These are phyloP conservation scores for Linum trigynum DNA, from an alignment of 345 rosid genomes.

Conservation along the genomic window DNA sequence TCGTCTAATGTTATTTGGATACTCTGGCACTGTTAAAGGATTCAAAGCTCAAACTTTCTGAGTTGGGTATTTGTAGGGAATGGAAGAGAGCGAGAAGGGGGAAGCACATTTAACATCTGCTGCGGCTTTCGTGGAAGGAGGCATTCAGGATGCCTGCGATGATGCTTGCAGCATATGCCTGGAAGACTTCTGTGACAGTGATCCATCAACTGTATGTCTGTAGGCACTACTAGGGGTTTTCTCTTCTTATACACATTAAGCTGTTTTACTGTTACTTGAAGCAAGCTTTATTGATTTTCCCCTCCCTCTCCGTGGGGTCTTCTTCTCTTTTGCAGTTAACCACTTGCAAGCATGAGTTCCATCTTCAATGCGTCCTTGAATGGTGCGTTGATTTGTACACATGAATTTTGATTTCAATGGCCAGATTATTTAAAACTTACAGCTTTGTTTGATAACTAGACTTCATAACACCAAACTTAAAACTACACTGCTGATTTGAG, in stretches of 20 bases:
- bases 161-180: constrained; percentile 33
- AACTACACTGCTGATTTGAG: no score
- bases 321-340: not conserved
- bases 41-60: no score
- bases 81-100: constrained; percentile 19
- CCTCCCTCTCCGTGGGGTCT: not conserved
- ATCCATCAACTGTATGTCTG: constrained; percentile 22
- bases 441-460: not conserved
- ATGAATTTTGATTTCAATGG: not conserved
- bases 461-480: no score
- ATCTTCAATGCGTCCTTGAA: constrained; percentile 4
- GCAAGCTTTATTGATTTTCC: no score
- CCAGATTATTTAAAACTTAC: not conserved
- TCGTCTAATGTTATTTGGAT: no score
- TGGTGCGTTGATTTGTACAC: not conserved
- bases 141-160: constrained; percentile 25
- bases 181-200: constrained; percentile 19
- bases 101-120: constrained; percentile 23
- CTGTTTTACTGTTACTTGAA: not conserved
- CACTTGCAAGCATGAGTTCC: constrained; percentile 3
- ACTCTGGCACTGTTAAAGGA: no score
- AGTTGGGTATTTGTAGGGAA: constrained; percentile 4
- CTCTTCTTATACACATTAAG: not conserved
- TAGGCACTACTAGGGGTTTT: not conserved
- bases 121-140: constrained; percentile 32